Conservation (phyloP, 208 protist genomes). For the Acanthamoeba triangularis region DNA sequence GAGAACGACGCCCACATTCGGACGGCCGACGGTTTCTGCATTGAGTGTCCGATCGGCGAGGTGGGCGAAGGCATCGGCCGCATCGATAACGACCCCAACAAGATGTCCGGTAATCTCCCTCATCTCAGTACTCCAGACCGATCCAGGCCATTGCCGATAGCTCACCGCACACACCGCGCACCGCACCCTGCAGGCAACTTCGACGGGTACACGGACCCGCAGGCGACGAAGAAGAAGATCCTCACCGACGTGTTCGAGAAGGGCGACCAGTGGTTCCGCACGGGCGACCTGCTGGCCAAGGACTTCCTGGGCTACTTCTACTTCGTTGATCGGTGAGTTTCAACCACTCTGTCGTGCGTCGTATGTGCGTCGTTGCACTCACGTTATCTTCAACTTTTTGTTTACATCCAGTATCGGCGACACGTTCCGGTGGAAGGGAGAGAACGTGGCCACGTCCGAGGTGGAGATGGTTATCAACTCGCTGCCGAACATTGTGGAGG, state of each 20-base stretch:
- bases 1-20: slow-evolving; percentile 75
- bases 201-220: slow-evolving; percentile 78
- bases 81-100: slow-evolving; percentile 66
- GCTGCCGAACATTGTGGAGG: slow-evolving; percentile 45
- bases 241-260: slow-evolving; percentile 65
- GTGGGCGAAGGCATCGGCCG: slow-evolving; percentile 77
- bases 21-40: slow-evolving; percentile 77
- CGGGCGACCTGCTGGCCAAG: slow-evolving; percentile 77
- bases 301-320: slow-evolving; percentile 83
- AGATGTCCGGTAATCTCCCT: neutral
- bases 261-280: slow-evolving; percentile 82
- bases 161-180: too few relatives aligned
- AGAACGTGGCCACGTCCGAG: slow-evolving; percentile 87
- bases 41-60: slow-evolving; percentile 74
- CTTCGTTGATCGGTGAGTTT: slow-evolving; percentile 78
- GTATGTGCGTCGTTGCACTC: neutral
- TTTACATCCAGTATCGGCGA: slow-evolving; percentile 77
- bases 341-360: neutral
- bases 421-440: slow-evolving; percentile 88
- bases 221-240: slow-evolving; percentile 79
- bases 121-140: neutral
- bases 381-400: neutral
- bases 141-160: too few relatives aligned
- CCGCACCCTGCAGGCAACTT: slow-evolving; percentile 34
- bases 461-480: slow-evolving; percentile 77